Base-by-base conservation (phyloP, 2,329 filamentous ascomycete genomes). In the Erysiphe pulchra region DNA sequence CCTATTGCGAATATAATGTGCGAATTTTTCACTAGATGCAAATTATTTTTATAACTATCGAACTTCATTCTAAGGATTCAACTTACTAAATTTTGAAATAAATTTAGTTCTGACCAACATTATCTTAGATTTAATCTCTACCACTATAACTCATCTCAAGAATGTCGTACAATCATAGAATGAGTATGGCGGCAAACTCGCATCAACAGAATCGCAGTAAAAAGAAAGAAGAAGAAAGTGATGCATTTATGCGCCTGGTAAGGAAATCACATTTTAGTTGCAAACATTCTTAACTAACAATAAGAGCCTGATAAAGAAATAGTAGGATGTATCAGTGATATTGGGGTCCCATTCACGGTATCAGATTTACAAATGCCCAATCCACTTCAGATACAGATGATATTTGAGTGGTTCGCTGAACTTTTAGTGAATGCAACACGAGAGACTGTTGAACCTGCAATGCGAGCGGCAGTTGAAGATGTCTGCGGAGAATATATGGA, bases 341-440 rank as follows among this genome's bases (percentile, higher is more conserved):
- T 95, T 56, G 87, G 87, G 48, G 86, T 95, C 55, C 77, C 75
- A 28, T 94, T 95, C 61, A 80, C 75, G 33, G 68, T 86, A 16
- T 73, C 80, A 49, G 87, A 98, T 62, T 71, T 98, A 37, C 77
- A 87, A 55, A 95, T 94, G 59, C 90, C 90, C 5, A 93, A 93
- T 55, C 80, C 90, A 2, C 74, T 87, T 49, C 85, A 93, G 57
- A 86, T 95, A 46, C 90, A 98, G 62, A 85, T 90, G 67, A 85
- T 98, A 45, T 92, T 95, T 59, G 90, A 98, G 68, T 92, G 85
- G 80, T 90, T 98, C 54, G 86, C 85, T 48, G 86, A 94, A 58
- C 69, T 94, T 16, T 72, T 95, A 28, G 83, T 94, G 66, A 94
- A 93, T 63, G 79, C 82, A 46, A 94, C 86, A 33, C 80, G 85